These are phyloP conservation scores for Mortierella sp. DNA, from an alignment of 371 early-diverging fungal species.

Conservation along the genomic window DNA sequence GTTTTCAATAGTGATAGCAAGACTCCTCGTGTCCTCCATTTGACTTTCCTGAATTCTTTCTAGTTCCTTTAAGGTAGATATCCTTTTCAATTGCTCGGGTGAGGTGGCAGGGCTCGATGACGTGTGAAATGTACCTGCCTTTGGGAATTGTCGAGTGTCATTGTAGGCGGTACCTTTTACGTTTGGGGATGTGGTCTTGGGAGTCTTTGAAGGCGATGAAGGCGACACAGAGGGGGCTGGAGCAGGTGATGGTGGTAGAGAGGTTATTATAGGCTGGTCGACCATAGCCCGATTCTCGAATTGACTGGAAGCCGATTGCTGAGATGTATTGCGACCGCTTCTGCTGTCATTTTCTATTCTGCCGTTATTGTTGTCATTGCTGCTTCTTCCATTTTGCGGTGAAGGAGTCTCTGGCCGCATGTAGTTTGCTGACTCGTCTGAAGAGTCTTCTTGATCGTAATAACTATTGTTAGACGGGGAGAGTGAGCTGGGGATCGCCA, in stretches of 20 bases:
- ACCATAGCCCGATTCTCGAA: background rate
- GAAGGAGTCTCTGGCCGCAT: conserved; percentile 11
- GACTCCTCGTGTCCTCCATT: conserved; percentile 43
- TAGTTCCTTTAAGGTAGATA: background rate
- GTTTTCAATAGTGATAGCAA: conserved; percentile 43
- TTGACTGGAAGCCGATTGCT: background rate
- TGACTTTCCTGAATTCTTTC: background rate
- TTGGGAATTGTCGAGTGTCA: background rate
- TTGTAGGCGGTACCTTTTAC: background rate
- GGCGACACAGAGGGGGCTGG: background rate
- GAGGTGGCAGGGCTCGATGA: background rate
- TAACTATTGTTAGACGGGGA: conserved; percentile 20
- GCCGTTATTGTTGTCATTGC: background rate
- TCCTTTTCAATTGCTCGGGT: background rate
- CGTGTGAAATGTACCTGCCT: background rate
- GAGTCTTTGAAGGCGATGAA: background rate
- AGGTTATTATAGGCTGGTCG: background rate
- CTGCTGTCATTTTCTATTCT: background rate
- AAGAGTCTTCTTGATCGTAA: conserved; percentile 52
- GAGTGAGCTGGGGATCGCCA: no score
- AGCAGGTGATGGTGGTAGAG: conserved; percentile 1
- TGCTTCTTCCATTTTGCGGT: background rate
- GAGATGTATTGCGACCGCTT: background rate
- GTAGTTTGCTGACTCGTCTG: conserved; percentile 32
- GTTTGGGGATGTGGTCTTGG: background rate